Base-by-base conservation (phyloP, 2,329 filamentous ascomycete genomes). In the Penicillium brevicompactum region DNA sequence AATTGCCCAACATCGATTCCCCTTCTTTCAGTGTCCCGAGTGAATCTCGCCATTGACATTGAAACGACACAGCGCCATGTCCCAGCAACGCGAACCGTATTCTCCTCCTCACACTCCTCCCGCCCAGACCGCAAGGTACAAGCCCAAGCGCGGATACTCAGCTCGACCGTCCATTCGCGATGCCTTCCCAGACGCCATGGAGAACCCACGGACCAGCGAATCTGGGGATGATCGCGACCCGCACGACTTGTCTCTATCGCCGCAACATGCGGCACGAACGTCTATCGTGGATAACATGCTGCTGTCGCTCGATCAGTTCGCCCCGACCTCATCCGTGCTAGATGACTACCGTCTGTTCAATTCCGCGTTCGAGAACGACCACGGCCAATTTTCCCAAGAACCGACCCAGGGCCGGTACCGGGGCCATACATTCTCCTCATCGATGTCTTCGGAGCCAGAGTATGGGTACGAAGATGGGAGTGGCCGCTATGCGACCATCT, bases 231-330 rank as follows among this genome's bases (percentile, higher is more conserved):
- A 76, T 46, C 71, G 67, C 10, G 74, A 77, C 56, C 73, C 74
- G 16, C 92, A 97, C 79, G 92, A 96, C 73, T 82, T 97, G 59
- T 92, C 90, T 55, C 82, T 96, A 66, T 87, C 87, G 48, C 85
- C 89, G 46, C 82, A 87, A 58, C 85, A 90, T 70, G 86, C 90
- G 60, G 91, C 90, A 40, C 87, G 93, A 64, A 91, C 96, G 70
- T 97, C 92, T 34, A 87, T 99, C 63, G 91, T 99, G 56, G 89
- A 94, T 74, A 96, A 97, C 74, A 94, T 99, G 88, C 86, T 97
- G 57, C 81, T 94, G 62, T 96, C 92, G 40, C 87, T 99, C 61
- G 93, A 96, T 75, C 89, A 93, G 73, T 86, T 93, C 40, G 80
- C 64, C 34, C 59, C 70, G 2, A 64, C 68, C 11, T 68, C 73